A percentile compares a stretch with the other conserved stretches of the same genome.
These are phyloP conservation scores for Cyclotella baltica DNA, from an alignment of 108 stramenopile species.

Conservation along the genomic window DNA sequence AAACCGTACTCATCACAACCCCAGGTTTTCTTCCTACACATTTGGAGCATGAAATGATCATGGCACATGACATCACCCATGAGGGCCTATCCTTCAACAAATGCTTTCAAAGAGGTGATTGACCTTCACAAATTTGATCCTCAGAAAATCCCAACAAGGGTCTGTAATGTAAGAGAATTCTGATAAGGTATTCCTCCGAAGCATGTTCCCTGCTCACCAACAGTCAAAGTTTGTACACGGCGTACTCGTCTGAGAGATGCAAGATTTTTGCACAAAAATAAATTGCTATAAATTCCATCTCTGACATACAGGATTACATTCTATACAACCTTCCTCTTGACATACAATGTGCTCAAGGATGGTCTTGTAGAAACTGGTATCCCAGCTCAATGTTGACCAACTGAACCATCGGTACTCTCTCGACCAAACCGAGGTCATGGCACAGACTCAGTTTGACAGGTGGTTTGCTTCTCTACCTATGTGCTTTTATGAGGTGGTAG, in stretches of 20 bases:
- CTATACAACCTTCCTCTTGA: too few species aligned
- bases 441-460: neutral
- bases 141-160: neutral
- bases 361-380: too few species aligned
- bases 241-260: neutral
- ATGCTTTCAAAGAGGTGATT: neutral
- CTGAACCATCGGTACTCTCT: neutral
- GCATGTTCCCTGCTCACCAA: neutral
- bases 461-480: neutral
- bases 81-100: neutral
- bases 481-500: neutral
- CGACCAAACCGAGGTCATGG: neutral
- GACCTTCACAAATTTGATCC: neutral
- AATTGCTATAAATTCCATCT: too few species aligned
- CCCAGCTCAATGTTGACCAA: neutral
- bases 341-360: too few species aligned
- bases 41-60: neutral
- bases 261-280: too few species aligned
- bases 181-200: neutral
- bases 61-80: neutral
- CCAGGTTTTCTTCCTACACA: neutral
- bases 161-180: neutral
- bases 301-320: neutral
- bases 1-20: neutral
- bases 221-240: neutral